Evolutionary conservation across 305 asterid genomes (phyloP).

Genomic region (Striga hermonthica): DNA sequence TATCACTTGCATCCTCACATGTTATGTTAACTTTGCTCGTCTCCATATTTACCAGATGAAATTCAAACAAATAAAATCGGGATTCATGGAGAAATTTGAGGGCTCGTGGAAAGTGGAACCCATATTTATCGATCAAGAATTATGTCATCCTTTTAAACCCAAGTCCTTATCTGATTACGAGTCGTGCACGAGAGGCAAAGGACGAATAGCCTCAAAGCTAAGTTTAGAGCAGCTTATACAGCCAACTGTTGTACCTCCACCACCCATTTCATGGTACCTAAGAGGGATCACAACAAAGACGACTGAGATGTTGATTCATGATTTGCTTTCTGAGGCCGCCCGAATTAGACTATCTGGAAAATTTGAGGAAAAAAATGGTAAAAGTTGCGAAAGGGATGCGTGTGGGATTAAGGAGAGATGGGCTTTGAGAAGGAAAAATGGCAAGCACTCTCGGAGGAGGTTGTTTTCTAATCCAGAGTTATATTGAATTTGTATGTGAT

Average conservation of each 20-base stretch:
- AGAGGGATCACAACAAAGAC: conserved; percentile 84
- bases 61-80: conserved; percentile 80
- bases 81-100: conserved; percentile 90
- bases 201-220: conserved; percentile 74
- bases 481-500: no score
- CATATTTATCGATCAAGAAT: conserved; percentile 59
- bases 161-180: conserved; percentile 51
- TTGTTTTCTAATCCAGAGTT: conserved; percentile 1
- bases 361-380: conserved; percentile 24
- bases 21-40: neutral
- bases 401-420: conserved; percentile 66
- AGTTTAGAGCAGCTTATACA: conserved; percentile 75
- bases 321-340: conserved; percentile 75
- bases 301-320: conserved; percentile 74
- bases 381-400: conserved; percentile 31
- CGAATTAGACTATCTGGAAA: conserved; percentile 48
- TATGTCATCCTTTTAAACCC: conserved; percentile 59
- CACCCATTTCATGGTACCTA: conserved; percentile 91
- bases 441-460: conserved; percentile 47
- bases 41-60: conserved; percentile 52
- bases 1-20: neutral
- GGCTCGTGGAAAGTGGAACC: conserved; percentile 89
- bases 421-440: conserved; percentile 56
- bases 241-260: conserved; percentile 84
- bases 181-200: conserved; percentile 62